phyloP scores from a whole-genome alignment of 192 early-diverging fungal species.

The Backusella westeae region DNA sequence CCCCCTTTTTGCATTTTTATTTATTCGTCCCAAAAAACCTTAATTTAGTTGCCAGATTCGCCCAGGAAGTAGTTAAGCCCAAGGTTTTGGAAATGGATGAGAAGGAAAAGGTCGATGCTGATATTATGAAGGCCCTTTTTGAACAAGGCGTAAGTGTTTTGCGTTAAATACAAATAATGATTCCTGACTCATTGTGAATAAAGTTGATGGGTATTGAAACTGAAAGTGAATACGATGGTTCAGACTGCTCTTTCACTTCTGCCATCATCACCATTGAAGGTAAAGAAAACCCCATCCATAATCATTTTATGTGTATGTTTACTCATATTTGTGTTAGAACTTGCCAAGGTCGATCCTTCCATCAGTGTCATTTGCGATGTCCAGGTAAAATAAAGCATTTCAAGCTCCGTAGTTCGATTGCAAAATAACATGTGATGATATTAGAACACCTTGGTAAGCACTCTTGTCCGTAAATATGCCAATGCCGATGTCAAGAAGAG shows the following conservation, averaged over 20 bases:
- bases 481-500: slow-evolving; percentile 71
- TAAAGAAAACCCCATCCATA: slow-evolving; percentile 7
- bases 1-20: background rate
- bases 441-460: slow-evolving; percentile 95
- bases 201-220: slow-evolving; percentile 95
- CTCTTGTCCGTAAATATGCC: slow-evolving; percentile 84
- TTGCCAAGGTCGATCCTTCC: slow-evolving; percentile 94
- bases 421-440: background rate
- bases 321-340: slow-evolving; percentile 49
- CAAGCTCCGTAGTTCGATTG: background rate
- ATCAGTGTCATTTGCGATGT: slow-evolving; percentile 92
- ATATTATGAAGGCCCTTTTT: slow-evolving; percentile 81
- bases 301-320: too few species aligned
- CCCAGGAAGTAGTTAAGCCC: slow-evolving; percentile 80
- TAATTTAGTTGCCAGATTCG: slow-evolving; percentile 73
- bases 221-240: slow-evolving; percentile 72
- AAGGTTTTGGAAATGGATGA: slow-evolving; percentile 92
- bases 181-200: background rate
- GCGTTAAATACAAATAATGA: background rate
- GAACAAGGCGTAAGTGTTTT: slow-evolving; percentile 74
- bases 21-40: background rate
- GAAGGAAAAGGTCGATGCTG: slow-evolving; percentile 75
- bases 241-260: slow-evolving; percentile 78
- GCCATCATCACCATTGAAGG: slow-evolving; percentile 85
- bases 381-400: slow-evolving; percentile 42